Percentiles rank a stretch among this genome's conserved stretches.
Evolutionary conservation across 2,329 filamentous ascomycete species (phyloP).

Genomic region (Aureobasidium lini): DNA sequence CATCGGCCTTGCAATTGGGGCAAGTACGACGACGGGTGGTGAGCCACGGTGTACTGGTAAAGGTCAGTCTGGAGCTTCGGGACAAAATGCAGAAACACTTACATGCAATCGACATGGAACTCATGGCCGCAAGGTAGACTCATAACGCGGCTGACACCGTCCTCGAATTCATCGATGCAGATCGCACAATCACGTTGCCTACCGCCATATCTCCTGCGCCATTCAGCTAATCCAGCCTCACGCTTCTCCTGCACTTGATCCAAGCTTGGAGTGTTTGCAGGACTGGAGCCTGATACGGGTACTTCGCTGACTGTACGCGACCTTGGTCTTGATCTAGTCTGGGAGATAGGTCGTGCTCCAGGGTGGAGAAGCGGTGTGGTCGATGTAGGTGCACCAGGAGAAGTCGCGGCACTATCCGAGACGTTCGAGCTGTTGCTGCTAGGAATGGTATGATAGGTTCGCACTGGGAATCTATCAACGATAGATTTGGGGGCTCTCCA

Average conservation of each 20-base stretch:
- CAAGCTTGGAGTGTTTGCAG: conserved; percentile 22
- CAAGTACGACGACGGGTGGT: conserved; percentile 94
- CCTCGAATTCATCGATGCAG: conserved; percentile 91
- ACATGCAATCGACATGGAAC: conserved; percentile 98
- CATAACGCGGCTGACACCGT: conserved; percentile 93
- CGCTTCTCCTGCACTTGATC: conserved; percentile 46
- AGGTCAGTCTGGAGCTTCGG: not conserved
- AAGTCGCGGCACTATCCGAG: conserved; percentile 14
- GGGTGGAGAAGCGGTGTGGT: conserved; percentile 71
- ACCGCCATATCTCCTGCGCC: conserved; percentile 54
- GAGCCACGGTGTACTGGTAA: conserved; percentile 79
- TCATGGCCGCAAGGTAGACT: conserved; percentile 95
- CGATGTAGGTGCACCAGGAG: conserved; percentile 25
- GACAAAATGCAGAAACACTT: conserved; percentile 42
- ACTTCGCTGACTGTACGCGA: conserved; percentile 59
- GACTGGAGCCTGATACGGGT: conserved; percentile 23
- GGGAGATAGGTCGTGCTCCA: conserved; percentile 33
- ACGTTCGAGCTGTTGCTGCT: conserved; percentile 54
- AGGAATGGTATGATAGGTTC: conserved; percentile 84
- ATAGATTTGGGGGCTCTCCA: conserved; percentile 98
- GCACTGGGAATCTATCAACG: conserved; percentile 86
- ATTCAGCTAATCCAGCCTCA: conserved; percentile 42
- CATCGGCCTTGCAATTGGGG: conserved; percentile 96
- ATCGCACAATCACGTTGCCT: conserved; percentile 85
- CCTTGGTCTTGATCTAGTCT: conserved; percentile 47